A percentile compares a stretch with the other conserved stretches of the same genome.
These are phyloP conservation scores for Syncephalastrum contaminatum DNA, from an alignment of 371 early-diverging fungal genomes.

Conservation along the genomic window DNA sequence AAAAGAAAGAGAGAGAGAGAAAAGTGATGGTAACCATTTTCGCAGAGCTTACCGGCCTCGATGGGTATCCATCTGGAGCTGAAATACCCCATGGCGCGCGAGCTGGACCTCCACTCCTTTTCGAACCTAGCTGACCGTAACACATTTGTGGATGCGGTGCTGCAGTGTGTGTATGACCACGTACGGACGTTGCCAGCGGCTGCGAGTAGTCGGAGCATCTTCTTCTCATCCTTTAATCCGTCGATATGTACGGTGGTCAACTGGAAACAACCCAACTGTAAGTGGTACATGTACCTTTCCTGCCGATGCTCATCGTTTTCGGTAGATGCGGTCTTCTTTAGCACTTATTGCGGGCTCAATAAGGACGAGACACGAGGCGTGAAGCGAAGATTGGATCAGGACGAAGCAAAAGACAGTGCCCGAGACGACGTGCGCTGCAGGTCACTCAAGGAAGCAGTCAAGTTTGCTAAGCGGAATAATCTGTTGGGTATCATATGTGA, in stretches of 20 bases:
- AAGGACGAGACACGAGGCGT: conserved; percentile 39
- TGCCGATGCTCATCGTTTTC: neutral
- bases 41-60: conserved; percentile 64
- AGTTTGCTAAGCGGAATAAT: conserved; percentile 73
- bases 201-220: conserved; percentile 34
- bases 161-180: conserved; percentile 77
- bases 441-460: conserved; percentile 70
- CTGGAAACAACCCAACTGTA: conserved; percentile 97
- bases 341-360: conserved; percentile 74
- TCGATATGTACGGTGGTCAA: conserved; percentile 88
- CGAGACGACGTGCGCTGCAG: conserved; percentile 46
- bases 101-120: conserved; percentile 51
- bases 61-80: conserved; percentile 86
- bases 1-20: neutral
- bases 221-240: conserved; percentile 91
- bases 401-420: conserved; percentile 14
- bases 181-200: conserved; percentile 40
- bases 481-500: conserved; percentile 88
- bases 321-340: conserved; percentile 85
- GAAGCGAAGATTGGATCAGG: conserved; percentile 32
- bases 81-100: conserved; percentile 74
- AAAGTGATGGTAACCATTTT: neutral
- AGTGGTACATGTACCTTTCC: conserved; percentile 19
- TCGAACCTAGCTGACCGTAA: conserved; percentile 70
- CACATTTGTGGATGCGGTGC: conserved; percentile 78